Evolutionary conservation across 2,329 filamentous ascomycete genomes (phyloP).

Genomic region (Penicillium aurantiogriseum): DNA sequence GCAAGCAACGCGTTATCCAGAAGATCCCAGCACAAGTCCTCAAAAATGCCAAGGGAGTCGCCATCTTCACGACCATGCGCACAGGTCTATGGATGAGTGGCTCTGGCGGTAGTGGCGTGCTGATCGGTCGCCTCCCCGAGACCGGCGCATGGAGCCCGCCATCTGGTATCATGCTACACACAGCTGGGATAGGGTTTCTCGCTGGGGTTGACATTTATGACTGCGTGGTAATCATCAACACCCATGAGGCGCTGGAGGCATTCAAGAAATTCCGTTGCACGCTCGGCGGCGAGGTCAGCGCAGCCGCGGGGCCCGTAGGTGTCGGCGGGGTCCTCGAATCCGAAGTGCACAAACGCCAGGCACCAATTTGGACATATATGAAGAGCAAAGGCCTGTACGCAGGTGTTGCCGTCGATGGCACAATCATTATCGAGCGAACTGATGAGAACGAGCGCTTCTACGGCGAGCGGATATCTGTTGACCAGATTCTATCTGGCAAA

Average conservation of each 20-base stretch:
- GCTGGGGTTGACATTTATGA: slow-evolving; percentile 95
- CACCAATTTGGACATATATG: slow-evolving; percentile 80
- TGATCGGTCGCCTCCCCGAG: slow-evolving; percentile 73
- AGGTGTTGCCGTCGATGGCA: slow-evolving; percentile 82
- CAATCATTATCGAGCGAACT: slow-evolving; percentile 78
- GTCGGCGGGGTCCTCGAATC: slow-evolving; percentile 71
- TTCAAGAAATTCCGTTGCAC: slow-evolving; percentile 79
- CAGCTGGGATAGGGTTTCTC: slow-evolving; percentile 82
- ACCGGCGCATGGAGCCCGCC: slow-evolving; percentile 91
- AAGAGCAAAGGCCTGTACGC: slow-evolving; percentile 88
- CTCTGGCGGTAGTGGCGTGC: slow-evolving; percentile 82
- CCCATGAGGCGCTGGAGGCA: slow-evolving; percentile 74
- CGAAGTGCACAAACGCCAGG: slow-evolving; percentile 64
- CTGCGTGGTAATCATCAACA: slow-evolving; percentile 90
- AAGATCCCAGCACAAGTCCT: slow-evolving; percentile 87
- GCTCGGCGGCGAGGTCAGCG: slow-evolving; percentile 75
- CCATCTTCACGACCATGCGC: slow-evolving; percentile 94
- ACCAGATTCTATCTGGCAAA: slow-evolving; percentile 63
- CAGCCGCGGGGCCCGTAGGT: slow-evolving; percentile 73
- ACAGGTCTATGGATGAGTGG: slow-evolving; percentile 89
- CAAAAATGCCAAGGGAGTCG: slow-evolving; percentile 82
- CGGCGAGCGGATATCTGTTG: slow-evolving; percentile 61
- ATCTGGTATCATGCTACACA: slow-evolving; percentile 87
- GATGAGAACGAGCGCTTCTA: slow-evolving; percentile 89
- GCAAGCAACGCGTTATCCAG: slow-evolving; percentile 66